Evolutionary conservation across 768 basidiomycete genomes (phyloP).

Genomic region (Cyclocybe aegerita): DNA sequence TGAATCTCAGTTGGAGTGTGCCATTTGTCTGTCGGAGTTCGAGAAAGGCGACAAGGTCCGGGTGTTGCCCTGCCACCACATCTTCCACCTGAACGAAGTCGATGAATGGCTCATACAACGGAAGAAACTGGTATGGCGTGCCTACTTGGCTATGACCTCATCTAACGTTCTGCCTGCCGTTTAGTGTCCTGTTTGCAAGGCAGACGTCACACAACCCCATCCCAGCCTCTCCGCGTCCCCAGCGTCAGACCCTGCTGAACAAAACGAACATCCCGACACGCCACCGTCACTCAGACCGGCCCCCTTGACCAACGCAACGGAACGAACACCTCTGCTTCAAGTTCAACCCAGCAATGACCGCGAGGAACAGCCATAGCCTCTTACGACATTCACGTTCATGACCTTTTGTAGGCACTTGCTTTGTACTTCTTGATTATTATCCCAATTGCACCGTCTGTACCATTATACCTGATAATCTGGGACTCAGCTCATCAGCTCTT

Average conservation of each 20-base stretch:
- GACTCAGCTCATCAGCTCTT: background rate
- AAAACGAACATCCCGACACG: background rate
- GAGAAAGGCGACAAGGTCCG: conserved; percentile 86
- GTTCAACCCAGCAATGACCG: conserved; percentile 11
- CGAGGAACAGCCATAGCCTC: conserved; percentile 14
- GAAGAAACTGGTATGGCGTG: conserved; percentile 79
- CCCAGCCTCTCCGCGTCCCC: conserved; percentile 7
- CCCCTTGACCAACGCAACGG: conserved; percentile 25
- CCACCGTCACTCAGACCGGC: conserved; percentile 10
- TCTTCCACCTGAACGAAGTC: conserved; percentile 91
- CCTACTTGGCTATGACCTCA: conserved; percentile 1
- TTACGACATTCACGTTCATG: conserved; percentile 8
- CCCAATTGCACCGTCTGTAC: background rate
- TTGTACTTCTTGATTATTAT: conserved; percentile 7
- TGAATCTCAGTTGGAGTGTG: conserved; percentile 81
- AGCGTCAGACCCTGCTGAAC: too few species aligned
- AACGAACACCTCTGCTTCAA: conserved; percentile 38
- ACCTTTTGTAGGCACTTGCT: conserved; percentile 1
- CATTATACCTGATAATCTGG: conserved; percentile 3
- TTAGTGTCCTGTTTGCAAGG: conserved; percentile 91
- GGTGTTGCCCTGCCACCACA: conserved; percentile 90
- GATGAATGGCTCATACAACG: conserved; percentile 91
- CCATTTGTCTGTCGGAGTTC: conserved; percentile 90
- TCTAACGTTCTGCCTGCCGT: conserved; percentile 7
- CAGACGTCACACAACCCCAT: conserved; percentile 78